These are phyloP conservation scores for Conticribra guillardii DNA, from an alignment of 108 stramenopile genomes.

Conservation along the genomic window DNA sequence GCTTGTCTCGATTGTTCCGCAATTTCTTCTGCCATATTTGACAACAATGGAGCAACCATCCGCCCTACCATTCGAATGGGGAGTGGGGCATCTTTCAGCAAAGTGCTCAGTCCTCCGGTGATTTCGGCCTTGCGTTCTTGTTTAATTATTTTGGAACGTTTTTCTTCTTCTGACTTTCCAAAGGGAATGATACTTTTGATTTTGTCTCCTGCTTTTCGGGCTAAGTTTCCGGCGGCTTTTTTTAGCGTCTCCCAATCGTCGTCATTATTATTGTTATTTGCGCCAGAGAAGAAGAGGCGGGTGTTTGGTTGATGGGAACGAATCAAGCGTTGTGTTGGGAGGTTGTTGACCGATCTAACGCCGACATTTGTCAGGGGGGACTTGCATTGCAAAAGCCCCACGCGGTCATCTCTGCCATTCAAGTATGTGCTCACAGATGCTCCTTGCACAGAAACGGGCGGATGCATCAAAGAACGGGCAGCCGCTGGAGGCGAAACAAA, in stretches of 20 bases:
- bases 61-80: slow-evolving; percentile 70
- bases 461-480: not conserved
- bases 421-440: not conserved
- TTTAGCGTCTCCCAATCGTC: slow-evolving; percentile 49
- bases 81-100: slow-evolving; percentile 76
- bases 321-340: not conserved
- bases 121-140: slow-evolving; percentile 59
- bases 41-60: slow-evolving; percentile 64
- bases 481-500: slow-evolving; percentile 17
- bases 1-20: slow-evolving; percentile 66
- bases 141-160: slow-evolving; percentile 43
- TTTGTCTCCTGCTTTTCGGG: slow-evolving; percentile 42
- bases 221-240: slow-evolving; percentile 32
- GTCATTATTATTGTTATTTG: slow-evolving; percentile 19
- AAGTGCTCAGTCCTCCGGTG: slow-evolving; percentile 49
- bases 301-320: slow-evolving; percentile 17
- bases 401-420: too few species aligned
- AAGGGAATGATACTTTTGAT: slow-evolving; percentile 44
- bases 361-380: not conserved
- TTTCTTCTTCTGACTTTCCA: slow-evolving; percentile 61
- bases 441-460: not conserved
- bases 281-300: slow-evolving; percentile 39
- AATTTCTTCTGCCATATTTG: slow-evolving; percentile 59
- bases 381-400: too few species aligned
- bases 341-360: not conserved